Conservation (phyloP, 225 moss, liverwort and hornwort species). For the Pseudisothecium myosuroides region DNA sequence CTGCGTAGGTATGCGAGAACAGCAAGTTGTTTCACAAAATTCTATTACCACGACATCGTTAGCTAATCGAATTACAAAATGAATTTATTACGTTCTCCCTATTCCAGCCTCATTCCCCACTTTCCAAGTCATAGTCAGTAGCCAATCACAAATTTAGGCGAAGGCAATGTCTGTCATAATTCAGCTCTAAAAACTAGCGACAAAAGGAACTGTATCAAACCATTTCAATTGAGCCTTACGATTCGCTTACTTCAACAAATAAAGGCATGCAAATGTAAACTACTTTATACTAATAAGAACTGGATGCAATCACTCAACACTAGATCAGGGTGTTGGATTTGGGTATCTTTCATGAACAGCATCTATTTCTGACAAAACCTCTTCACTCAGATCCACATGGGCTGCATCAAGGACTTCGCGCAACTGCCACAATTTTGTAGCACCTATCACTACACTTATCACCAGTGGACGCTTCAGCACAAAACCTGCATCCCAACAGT, state of each 20-base stretch:
- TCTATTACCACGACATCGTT: not conserved
- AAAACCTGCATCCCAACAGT: conserved; percentile 44
- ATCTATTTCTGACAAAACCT: conserved; percentile 51
- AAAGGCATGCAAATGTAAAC: not conserved
- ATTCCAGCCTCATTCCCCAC: not conserved
- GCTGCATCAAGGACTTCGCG: conserved; percentile 46
- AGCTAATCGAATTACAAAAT: not conserved
- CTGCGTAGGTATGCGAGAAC: not conserved
- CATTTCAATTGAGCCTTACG: not conserved
- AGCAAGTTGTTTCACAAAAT: not conserved
- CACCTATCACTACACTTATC: conserved; percentile 58
- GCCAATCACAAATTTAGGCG: not conserved
- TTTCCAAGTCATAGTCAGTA: not conserved
- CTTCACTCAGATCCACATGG: conserved; percentile 39
- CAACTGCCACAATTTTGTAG: conserved; percentile 55
- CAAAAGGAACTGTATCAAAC: not conserved
- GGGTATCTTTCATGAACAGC: conserved; percentile 60
- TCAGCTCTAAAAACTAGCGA: not conserved
- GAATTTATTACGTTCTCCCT: not conserved
- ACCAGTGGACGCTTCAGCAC: conserved; percentile 51
- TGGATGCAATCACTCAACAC: not conserved
- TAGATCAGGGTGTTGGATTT: conserved; percentile 61
- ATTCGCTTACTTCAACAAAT: not conserved
- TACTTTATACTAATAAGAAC: not conserved
- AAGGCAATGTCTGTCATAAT: not conserved